phyloP scores from a whole-genome alignment of 129 eudicot species.

The Solidago caesia region DNA sequence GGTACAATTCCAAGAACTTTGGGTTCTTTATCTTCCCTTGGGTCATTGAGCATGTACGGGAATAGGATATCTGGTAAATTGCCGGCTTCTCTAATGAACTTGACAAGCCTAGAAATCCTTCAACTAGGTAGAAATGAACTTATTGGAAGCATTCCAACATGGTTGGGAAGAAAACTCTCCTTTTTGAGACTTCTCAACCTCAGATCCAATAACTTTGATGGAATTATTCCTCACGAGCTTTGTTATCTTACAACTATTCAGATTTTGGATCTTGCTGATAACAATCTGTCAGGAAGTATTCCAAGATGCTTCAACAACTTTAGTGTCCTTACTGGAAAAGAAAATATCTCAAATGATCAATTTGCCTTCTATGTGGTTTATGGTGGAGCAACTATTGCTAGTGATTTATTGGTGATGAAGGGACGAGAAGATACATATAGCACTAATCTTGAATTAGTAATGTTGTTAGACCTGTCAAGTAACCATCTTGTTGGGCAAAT shows the following conservation, averaged over 20 bases:
- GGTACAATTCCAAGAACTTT: not conserved
- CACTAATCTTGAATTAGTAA: not conserved
- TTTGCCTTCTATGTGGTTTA: not conserved
- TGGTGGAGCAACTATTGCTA: too few relatives aligned
- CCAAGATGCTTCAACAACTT: not conserved
- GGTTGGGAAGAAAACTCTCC: not conserved
- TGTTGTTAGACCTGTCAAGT: not conserved
- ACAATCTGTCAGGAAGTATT: not conserved
- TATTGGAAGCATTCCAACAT: not conserved
- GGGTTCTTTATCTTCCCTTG: not conserved
- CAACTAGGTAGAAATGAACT: not conserved
- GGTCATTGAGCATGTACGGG: not conserved
- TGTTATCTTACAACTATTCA: not conserved
- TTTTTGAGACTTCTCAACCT: not conserved
- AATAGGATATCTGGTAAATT: not conserved
- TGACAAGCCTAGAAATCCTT: not conserved
- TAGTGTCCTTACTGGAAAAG: not conserved
- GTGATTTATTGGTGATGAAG: too few relatives aligned
- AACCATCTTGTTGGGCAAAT: not conserved
- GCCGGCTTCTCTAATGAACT: not conserved
- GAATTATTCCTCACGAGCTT: not conserved
- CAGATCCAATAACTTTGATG: not conserved
- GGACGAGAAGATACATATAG: not conserved
- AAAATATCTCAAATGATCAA: not conserved
- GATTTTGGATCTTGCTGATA: not conserved